Conservation (phyloP, 495 filamentous ascomycete species). For the Xylaria bambusicola region DNA sequence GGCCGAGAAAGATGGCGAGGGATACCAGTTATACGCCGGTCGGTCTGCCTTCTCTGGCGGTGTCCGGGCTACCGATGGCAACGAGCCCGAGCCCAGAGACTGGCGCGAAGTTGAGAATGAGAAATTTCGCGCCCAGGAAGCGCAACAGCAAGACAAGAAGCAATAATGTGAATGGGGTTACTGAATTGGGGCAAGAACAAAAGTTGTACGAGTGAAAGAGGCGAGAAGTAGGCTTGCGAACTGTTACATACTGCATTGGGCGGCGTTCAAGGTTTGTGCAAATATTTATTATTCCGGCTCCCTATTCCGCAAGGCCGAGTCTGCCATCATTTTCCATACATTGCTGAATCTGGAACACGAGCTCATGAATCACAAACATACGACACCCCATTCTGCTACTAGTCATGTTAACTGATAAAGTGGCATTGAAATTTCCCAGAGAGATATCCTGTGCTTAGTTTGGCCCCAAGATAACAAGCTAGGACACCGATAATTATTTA, state of each 20-base stretch:
- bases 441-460: too few species aligned
- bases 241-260: slow-evolving; percentile 18
- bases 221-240: not conserved
- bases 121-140: slow-evolving; percentile 45
- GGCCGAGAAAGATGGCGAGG: slow-evolving; percentile 52
- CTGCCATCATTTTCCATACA: too few species aligned
- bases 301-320: too few species aligned
- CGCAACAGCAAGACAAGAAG: slow-evolving; percentile 1
- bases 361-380: too few species aligned
- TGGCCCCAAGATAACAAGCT: too few species aligned
- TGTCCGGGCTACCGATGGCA: slow-evolving; percentile 50
- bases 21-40: slow-evolving; percentile 78
- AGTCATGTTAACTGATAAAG: too few species aligned
- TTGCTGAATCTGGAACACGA: too few species aligned
- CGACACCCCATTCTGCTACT: too few species aligned
- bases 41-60: slow-evolving; percentile 65
- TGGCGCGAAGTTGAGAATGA: slow-evolving; percentile 60
- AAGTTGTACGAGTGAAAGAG: slow-evolving; percentile 10
- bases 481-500: too few species aligned
- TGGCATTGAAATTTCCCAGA: too few species aligned
- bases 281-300: too few species aligned
- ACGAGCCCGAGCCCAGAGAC: slow-evolving; percentile 51
- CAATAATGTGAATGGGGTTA: not conserved
- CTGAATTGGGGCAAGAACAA: not conserved
- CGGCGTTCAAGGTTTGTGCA: slow-evolving; percentile 16